Evolutionary conservation across 257 asterid genomes (phyloP).

Genomic region (Solanum pimpinellifolium): DNA sequence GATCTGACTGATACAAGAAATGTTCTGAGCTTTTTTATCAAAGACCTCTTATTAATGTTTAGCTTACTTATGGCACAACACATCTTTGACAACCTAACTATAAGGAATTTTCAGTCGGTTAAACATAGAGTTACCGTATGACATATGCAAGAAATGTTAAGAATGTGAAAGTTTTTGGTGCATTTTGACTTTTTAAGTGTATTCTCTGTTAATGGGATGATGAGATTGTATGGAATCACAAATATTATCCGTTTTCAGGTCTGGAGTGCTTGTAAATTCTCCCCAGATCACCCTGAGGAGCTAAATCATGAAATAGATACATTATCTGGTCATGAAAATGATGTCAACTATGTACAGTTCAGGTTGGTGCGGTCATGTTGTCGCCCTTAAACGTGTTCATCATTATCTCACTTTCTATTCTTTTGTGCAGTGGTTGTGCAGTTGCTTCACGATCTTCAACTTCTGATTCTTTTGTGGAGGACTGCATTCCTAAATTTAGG

Average conservation of each 20-base stretch:
- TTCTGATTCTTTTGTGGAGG: constrained; percentile 54
- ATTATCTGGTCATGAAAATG: constrained; percentile 93
- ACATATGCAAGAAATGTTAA: not conserved
- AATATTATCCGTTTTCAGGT: constrained; percentile 39
- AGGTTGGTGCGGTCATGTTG: constrained; percentile 43
- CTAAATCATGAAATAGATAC: constrained; percentile 79
- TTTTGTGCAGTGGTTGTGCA: constrained; percentile 78
- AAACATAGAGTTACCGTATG: not conserved
- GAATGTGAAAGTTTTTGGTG: not conserved
- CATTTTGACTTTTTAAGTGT: not conserved
- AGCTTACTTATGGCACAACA: not conserved
- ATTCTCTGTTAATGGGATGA: constrained; percentile 1
- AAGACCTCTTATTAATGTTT: not conserved
- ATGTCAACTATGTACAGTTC: constrained; percentile 93
- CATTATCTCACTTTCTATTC: constrained; percentile 18
- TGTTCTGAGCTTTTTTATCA: not conserved
- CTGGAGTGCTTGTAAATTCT: constrained; percentile 78
- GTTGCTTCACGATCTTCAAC: constrained; percentile 68
- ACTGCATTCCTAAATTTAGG: constrained; percentile 63
- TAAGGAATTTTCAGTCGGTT: not conserved
- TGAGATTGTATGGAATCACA: not conserved
- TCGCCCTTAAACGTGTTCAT: not conserved
- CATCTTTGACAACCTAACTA: not conserved
- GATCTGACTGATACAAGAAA: not conserved
- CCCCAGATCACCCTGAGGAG: constrained; percentile 57